These are phyloP conservation scores for Populus tremula DNA, from an alignment of 345 rosid genomes.

Conservation along the genomic window DNA sequence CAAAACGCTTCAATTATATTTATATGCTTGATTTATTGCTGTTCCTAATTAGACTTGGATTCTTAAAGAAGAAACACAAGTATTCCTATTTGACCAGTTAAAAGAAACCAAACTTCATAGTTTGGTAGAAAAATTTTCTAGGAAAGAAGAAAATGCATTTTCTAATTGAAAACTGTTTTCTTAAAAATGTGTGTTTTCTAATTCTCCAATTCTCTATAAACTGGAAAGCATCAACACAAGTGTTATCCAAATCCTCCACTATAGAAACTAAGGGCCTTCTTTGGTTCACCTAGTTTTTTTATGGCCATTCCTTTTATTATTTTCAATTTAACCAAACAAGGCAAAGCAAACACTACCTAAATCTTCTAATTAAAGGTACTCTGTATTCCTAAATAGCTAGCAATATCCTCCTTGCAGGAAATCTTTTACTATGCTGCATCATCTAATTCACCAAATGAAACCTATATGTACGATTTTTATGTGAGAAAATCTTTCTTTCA, in stretches of 20 bases:
- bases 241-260: too few species aligned
- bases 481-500: constrained; percentile 19
- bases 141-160: too few species aligned
- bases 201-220: too few species aligned
- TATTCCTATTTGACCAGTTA: neutral
- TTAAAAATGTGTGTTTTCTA: too few species aligned
- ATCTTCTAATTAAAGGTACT: neutral
- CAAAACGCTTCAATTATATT: neutral
- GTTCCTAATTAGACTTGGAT: neutral
- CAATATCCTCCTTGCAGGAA: neutral
- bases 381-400: neutral
- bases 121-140: too few species aligned
- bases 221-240: too few species aligned
- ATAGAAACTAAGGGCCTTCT: too few species aligned
- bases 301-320: too few species aligned
- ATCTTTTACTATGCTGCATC: neutral
- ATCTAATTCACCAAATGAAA: neutral
- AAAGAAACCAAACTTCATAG: neutral
- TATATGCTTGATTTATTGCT: neutral
- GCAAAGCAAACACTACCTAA: too few species aligned
- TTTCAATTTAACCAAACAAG: too few species aligned
- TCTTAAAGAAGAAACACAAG: neutral
- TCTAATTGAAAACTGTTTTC: too few species aligned
- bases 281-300: too few species aligned
- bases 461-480: neutral